Evolutionary conservation across 78 protist genomes (phyloP), one percentile per base, ranked within the genome.

Genomic region (Creolimax fragrantissima): DNA sequence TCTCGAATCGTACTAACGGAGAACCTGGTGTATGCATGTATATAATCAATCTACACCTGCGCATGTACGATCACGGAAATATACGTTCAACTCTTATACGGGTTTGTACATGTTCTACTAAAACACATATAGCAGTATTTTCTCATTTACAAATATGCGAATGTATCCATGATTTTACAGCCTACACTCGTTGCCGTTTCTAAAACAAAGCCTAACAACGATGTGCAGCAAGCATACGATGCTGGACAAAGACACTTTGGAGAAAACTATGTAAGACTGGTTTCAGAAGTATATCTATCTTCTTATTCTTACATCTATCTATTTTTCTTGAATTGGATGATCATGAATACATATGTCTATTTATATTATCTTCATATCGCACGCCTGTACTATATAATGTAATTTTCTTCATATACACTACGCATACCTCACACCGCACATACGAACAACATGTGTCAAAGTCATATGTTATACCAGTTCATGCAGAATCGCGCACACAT

Each of bases 241-340:
- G 85, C 88, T 3, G 97, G 97, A 2, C 93, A 92, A 42, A 81
- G 96, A 5, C 44, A 37, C 42, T 96, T 97, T 44, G 98, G 97
- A 17, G 98, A 97, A 66, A 97, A 97, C 94, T 95, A 95, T 74
- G 97, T 94, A 41, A 94, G 94, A n/a, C n/a, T n/a, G n/a, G n/a
- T n/a, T n/a, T n/a, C n/a, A n/a, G n/a, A n/a, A n/a, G n/a, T n/a
- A n/a, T n/a, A n/a, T n/a, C n/a, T n/a, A n/a, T n/a, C n/a, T n/a
- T n/a, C n/a, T n/a, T n/a, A n/a, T n/a, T n/a, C n/a, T n/a, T n/a
- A n/a, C n/a, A n/a, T n/a, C n/a, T n/a, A n/a, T n/a, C n/a, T n/a
- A n/a, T n/a, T n/a, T n/a, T n/a, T n/a, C n/a, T n/a, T n/a, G n/a
- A n/a, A n/a, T n/a, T n/a, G n/a, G n/a, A n/a, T n/a, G n/a, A n/a